These are phyloP conservation scores for Neurospora africana DNA, from an alignment of 495 filamentous ascomycete species.

Conservation along the genomic window DNA sequence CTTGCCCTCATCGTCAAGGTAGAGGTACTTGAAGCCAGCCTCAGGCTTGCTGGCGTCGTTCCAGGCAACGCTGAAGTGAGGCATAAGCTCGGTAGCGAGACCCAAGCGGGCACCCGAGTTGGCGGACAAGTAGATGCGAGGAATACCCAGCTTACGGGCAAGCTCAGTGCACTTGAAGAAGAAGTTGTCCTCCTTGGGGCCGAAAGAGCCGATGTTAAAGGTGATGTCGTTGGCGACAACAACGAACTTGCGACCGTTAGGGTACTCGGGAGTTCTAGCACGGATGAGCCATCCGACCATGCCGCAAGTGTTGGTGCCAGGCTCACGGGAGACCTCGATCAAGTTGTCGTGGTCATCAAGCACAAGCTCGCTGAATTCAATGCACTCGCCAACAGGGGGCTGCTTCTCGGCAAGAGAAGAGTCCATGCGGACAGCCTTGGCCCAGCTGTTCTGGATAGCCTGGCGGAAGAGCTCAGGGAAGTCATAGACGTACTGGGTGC, in stretches of 20 bases:
- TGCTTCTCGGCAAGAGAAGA: slow-evolving; percentile 66
- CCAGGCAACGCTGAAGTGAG: slow-evolving; percentile 94
- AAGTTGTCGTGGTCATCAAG: slow-evolving; percentile 89
- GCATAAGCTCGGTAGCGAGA: slow-evolving; percentile 92
- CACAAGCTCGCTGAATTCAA: slow-evolving; percentile 89
- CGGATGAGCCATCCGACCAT: slow-evolving; percentile 98
- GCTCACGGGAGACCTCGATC: slow-evolving; percentile 83
- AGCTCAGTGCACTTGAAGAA: slow-evolving; percentile 98
- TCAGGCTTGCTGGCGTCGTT: slow-evolving; percentile 77
- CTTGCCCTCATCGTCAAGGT: slow-evolving; percentile 79
- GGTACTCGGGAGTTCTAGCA: slow-evolving; percentile 97
- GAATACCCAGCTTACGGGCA: slow-evolving; percentile 84
- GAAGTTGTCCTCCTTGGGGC: slow-evolving; percentile 91
- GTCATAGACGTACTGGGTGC: slow-evolving; percentile 98
- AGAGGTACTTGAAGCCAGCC: slow-evolving; percentile 96
- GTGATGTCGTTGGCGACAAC: slow-evolving; percentile 99
- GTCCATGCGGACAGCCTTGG: slow-evolving; percentile 57
- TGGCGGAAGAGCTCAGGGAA: slow-evolving; percentile 99
- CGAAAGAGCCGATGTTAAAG: slow-evolving; percentile 96
- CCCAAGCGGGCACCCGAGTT: slow-evolving; percentile 99
- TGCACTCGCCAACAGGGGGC: slow-evolving; percentile 78
- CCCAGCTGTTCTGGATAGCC: slow-evolving; percentile 94
- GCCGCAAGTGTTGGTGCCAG: slow-evolving; percentile 88
- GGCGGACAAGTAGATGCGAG: slow-evolving; percentile 92
- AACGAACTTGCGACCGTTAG: slow-evolving; percentile 80